These are phyloP conservation scores for Populus alba DNA, from an alignment of 345 rosid species.

Conservation along the genomic window DNA sequence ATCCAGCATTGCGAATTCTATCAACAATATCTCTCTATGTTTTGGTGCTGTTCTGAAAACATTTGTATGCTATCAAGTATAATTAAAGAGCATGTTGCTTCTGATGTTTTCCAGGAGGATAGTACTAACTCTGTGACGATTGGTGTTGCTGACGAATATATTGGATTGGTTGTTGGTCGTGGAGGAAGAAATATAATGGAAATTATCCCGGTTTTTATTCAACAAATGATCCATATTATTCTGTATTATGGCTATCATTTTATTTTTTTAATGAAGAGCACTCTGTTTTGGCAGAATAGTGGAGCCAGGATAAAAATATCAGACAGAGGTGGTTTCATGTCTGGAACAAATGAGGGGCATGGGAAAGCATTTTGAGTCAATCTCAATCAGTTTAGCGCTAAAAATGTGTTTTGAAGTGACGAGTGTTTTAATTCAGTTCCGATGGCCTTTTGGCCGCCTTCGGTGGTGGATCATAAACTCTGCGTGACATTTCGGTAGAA, in stretches of 20 bases:
- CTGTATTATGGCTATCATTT: background rate
- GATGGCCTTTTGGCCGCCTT: background rate
- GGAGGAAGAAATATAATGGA: slow-evolving; percentile 96
- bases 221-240: background rate
- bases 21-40: background rate
- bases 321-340: slow-evolving; percentile 89
- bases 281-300: slow-evolving; percentile 53
- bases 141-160: slow-evolving; percentile 87
- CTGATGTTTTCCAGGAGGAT: slow-evolving; percentile 63
- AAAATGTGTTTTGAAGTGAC: background rate
- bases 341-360: slow-evolving; percentile 91
- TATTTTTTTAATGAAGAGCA: background rate
- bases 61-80: background rate
- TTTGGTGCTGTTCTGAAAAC: background rate
- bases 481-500: too few species aligned
- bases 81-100: background rate
- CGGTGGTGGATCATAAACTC: background rate
- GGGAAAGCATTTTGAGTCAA: background rate
- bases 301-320: slow-evolving; percentile 94
- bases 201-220: slow-evolving; percentile 70
- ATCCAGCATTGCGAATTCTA: background rate
- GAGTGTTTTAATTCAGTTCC: background rate
- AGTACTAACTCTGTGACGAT: slow-evolving; percentile 62
- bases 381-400: background rate
- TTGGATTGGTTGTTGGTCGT: slow-evolving; percentile 94